Conservation (phyloP, 2,329 filamentous ascomycete genomes). For the Fusarium coffeatum region DNA sequence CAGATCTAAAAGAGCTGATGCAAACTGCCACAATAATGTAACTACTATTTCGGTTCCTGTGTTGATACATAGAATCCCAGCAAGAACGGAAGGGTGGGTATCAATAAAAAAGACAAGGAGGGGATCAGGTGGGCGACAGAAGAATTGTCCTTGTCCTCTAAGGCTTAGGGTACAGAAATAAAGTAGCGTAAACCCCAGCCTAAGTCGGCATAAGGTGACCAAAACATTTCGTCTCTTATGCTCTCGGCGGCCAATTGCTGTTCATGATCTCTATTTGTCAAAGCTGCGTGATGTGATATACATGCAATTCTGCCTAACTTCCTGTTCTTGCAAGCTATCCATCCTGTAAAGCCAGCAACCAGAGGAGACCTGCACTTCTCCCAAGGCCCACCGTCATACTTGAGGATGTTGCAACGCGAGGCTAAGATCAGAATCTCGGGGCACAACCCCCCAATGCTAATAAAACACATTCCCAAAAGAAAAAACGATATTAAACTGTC, state of each 20-base stretch:
- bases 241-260: not conserved
- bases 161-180: too few species aligned
- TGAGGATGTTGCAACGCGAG: constrained; percentile 1
- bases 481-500: constrained; percentile 9
- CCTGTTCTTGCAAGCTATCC: constrained; percentile 16
- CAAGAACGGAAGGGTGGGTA: not conserved
- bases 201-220: too few species aligned
- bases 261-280: constrained; percentile 17
- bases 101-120: not conserved
- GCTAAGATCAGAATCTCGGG: constrained; percentile 21
- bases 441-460: constrained; percentile 22
- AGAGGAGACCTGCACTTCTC: constrained; percentile 52
- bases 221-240: too few species aligned
- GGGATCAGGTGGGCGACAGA: too few species aligned
- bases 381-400: constrained; percentile 11
- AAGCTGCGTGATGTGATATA: constrained; percentile 20
- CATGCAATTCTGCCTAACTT: constrained; percentile 34
- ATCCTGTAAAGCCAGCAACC: constrained; percentile 20
- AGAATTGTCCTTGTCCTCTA: too few species aligned
- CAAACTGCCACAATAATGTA: not conserved
- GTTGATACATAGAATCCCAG: not conserved
- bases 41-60: not conserved
- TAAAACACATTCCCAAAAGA: constrained; percentile 6
- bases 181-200: too few species aligned
- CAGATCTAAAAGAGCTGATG: not conserved